Evolutionary conservation across 176 grass and related monocot species (phyloP).

Genomic region (Carex kokanica): DNA sequence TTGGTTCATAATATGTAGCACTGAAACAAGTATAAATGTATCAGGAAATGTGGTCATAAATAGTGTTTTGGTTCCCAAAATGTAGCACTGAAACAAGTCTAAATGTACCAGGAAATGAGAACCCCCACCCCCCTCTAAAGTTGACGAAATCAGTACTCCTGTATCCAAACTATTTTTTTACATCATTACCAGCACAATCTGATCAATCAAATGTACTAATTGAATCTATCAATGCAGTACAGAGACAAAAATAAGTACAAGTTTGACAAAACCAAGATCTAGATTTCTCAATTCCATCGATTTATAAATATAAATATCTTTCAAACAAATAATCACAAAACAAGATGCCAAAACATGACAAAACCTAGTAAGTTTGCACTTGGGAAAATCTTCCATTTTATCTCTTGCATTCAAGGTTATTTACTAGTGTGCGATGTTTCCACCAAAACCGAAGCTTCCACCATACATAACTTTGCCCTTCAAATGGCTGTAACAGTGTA

Average conservation of each 20-base stretch:
- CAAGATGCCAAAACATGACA: conserved; percentile 7
- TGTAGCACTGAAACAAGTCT: too few species aligned
- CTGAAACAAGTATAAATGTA: neutral
- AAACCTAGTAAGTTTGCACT: neutral
- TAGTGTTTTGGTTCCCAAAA: too few species aligned
- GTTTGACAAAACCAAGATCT: neutral
- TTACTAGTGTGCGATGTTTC: neutral
- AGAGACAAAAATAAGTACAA: neutral
- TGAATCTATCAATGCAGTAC: neutral
- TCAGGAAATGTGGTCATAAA: too few species aligned
- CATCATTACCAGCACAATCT: neutral
- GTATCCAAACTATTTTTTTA: neutral
- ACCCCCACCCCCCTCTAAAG: too few species aligned
- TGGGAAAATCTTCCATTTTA: neutral
- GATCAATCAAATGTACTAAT: neutral
- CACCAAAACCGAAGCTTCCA: conserved; percentile 6
- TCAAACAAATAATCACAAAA: conserved; percentile 18
- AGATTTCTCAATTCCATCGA: neutral
- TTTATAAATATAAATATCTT: conserved; percentile 9
- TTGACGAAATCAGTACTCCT: neutral
- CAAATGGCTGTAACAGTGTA: conserved; percentile 14
- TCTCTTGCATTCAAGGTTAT: neutral
- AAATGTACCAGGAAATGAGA: too few species aligned
- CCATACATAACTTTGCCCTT: conserved; percentile 16
- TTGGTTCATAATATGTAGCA: neutral